Percentiles rank a stretch among this genome's conserved stretches.
phyloP scores from a whole-genome alignment of 2,329 filamentous ascomycete species.

The Parascedosporium putredinis region DNA sequence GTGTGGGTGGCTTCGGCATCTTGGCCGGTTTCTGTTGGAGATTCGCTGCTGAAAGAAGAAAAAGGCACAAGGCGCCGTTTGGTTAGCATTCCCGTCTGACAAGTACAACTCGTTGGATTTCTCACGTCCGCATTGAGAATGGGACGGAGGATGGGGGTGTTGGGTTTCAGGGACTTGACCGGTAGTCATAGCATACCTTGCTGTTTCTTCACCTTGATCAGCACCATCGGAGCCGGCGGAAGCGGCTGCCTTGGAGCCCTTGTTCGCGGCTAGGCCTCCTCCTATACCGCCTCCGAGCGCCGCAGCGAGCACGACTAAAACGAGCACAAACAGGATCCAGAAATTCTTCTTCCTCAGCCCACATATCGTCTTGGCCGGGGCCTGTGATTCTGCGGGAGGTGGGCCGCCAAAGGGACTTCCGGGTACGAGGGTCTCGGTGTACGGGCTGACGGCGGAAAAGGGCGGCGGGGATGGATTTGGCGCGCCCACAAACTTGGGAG shows the following conservation, averaged over 20 bases:
- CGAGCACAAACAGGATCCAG: constrained; percentile 3
- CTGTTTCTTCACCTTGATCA: neutral
- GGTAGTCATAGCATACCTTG: neutral
- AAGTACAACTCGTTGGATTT: too few species aligned
- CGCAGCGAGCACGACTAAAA: constrained; percentile 11
- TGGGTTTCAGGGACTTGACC: neutral
- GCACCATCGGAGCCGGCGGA: neutral
- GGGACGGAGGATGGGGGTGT: too few species aligned
- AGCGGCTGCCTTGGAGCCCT: neutral
- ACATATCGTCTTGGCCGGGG: constrained; percentile 1
- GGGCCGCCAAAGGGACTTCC: neutral
- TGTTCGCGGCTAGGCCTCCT: neutral
- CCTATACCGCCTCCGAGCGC: constrained; percentile 12
- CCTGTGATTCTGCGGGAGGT: neutral
- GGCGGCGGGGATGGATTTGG: neutral
- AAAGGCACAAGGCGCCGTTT: too few species aligned
- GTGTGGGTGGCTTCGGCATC: too few species aligned
- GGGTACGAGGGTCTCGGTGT: neutral
- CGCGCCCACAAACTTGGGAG: neutral
- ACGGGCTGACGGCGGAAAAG: neutral
- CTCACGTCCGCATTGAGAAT: too few species aligned
- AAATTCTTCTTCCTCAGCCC: constrained; percentile 1
- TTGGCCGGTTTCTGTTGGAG: too few species aligned
- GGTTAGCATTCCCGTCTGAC: too few species aligned
- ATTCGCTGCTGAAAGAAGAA: too few species aligned